These are phyloP conservation scores for Cryptomeria japonica DNA, from an alignment of 75 land plant species.

Conservation along the genomic window DNA sequence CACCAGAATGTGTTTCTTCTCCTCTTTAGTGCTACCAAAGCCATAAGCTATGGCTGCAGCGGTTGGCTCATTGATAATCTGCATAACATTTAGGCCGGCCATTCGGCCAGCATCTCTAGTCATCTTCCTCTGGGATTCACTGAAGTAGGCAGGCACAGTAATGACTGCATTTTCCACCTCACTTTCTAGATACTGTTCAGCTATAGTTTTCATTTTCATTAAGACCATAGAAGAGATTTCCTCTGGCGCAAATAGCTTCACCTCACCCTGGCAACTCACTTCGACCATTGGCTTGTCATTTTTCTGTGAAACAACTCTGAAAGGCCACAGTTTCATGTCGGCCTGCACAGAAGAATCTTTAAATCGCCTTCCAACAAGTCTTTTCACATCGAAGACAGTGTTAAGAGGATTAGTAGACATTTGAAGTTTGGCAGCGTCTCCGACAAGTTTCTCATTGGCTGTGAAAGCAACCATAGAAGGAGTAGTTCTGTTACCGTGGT, in stretches of 20 bases:
- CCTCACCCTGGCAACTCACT: slow-evolving; percentile 13
- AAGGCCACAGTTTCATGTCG: slow-evolving; percentile 32
- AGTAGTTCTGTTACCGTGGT: too few species aligned
- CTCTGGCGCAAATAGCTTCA: slow-evolving; percentile 16
- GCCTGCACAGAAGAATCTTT: slow-evolving; percentile 26
- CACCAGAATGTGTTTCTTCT: too few species aligned
- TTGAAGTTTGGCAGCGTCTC: too few species aligned
- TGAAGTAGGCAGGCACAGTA: slow-evolving; percentile 27
- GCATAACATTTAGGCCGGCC: too few species aligned
- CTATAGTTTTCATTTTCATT: slow-evolving; percentile 18
- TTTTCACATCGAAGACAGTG: background rate
- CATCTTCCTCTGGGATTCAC: too few species aligned
- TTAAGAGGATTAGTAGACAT: slow-evolving; percentile 5
- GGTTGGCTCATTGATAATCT: slow-evolving; percentile 23
- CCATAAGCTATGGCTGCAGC: too few species aligned
- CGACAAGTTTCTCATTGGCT: too few species aligned
- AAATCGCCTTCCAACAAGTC: slow-evolving; percentile 32
- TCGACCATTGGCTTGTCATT: slow-evolving; percentile 24
- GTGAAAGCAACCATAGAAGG: too few species aligned
- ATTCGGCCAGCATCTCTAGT: too few species aligned
- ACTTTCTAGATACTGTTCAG: slow-evolving; percentile 17
- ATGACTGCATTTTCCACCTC: slow-evolving; percentile 25
- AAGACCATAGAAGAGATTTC: slow-evolving; percentile 31
- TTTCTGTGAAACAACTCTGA: background rate
- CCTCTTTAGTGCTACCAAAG: too few species aligned